A percentile compares a stretch with the other conserved stretches of the same genome.
Evolutionary conservation across 257 asterid genomes (phyloP).

Genomic region (Pogostemon cablin): DNA sequence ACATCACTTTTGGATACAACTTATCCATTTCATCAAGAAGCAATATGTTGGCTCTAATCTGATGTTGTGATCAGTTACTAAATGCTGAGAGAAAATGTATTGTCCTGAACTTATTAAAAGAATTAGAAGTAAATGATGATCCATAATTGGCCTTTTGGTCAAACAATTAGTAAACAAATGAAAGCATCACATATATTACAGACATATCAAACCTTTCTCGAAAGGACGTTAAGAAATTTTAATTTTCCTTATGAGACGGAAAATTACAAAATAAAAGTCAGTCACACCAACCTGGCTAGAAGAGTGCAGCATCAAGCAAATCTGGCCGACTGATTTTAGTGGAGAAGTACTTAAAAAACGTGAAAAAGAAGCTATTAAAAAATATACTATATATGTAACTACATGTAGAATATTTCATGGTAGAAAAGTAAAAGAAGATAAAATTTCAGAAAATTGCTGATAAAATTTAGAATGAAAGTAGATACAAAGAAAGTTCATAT

Average conservation of each 20-base stretch:
- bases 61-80: too few relatives aligned
- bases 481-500: too few relatives aligned
- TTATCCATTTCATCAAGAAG: neutral
- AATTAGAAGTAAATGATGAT: too few relatives aligned
- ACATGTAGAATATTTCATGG: neutral
- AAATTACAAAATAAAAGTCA: slow-evolving; percentile 95
- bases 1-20: too few relatives aligned
- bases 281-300: slow-evolving; percentile 96
- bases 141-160: too few relatives aligned
- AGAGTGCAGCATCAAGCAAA: slow-evolving; percentile 98
- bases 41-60: neutral
- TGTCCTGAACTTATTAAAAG: too few relatives aligned
- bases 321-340: slow-evolving; percentile 77
- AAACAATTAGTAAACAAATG: too few relatives aligned
- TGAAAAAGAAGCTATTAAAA: slow-evolving; percentile 6
- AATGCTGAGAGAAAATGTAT: too few relatives aligned
- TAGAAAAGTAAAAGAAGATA: neutral
- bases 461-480: too few relatives aligned
- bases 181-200: neutral
- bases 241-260: slow-evolving; percentile 71
- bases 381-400: slow-evolving; percentile 3
- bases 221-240: slow-evolving; percentile 82
- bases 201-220: slow-evolving; percentile 64
- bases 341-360: neutral
- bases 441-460: neutral